Conservation (phyloP, 352 stramenopile genomes). For the Blastocystis sp. region DNA sequence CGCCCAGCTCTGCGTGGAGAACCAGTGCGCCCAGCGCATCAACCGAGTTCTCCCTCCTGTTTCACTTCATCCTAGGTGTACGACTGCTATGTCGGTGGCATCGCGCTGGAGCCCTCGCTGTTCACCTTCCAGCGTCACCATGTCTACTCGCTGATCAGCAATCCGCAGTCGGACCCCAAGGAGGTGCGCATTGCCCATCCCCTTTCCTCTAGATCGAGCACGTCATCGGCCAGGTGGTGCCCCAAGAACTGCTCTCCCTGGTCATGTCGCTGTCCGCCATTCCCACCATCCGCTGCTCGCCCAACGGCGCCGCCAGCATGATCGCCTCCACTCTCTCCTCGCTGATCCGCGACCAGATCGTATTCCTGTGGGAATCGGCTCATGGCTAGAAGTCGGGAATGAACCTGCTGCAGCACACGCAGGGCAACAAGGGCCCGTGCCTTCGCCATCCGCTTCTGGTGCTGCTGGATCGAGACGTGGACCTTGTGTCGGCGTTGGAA, state of each 20-base stretch:
- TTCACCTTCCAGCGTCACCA: conserved; percentile 87
- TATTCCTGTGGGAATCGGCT: neutral
- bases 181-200: conserved; percentile 70
- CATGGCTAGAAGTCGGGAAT: conserved; percentile 44
- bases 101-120: conserved; percentile 87
- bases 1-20: conserved; percentile 65
- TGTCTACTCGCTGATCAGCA: conserved; percentile 89
- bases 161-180: conserved; percentile 78
- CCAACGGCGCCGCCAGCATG: conserved; percentile 89
- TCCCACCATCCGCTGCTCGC: conserved; percentile 89
- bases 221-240: conserved; percentile 72
- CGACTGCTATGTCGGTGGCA: conserved; percentile 94
- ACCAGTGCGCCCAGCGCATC: conserved; percentile 56
- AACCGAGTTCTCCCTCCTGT: neutral
- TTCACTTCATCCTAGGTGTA: conserved; percentile 79
- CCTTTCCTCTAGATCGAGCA: conserved; percentile 24
- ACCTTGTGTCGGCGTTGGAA: conserved; percentile 90
- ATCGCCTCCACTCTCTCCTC: conserved; percentile 75
- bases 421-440: conserved; percentile 53
- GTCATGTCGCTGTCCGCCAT: conserved; percentile 86
- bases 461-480: conserved; percentile 92
- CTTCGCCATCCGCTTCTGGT: conserved; percentile 84
- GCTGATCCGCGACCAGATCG: conserved; percentile 61
- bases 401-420: conserved; percentile 46
- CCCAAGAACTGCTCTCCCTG: conserved; percentile 85